Percentiles rank a stretch among this genome's conserved stretches.
Conservation (phyloP, 2,329 filamentous ascomycete genomes). For the Aureobasidium mangrovei region DNA sequence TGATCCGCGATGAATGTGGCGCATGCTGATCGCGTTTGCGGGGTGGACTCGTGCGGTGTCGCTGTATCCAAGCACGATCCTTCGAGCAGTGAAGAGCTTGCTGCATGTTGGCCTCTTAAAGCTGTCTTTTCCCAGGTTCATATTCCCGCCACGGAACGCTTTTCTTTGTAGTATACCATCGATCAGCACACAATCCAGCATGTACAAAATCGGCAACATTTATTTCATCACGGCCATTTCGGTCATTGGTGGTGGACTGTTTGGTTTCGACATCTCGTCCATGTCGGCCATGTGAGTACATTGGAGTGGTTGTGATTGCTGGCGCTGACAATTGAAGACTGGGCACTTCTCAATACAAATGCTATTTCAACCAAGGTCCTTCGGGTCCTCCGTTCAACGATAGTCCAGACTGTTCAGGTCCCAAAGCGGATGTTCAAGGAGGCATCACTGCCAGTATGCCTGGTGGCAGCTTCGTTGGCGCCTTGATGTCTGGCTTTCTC, state of each 20-base stretch:
- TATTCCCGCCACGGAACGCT: too few relatives aligned
- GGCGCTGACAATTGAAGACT: slow-evolving; percentile 30
- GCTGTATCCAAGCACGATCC: background rate
- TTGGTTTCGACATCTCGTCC: slow-evolving; percentile 60
- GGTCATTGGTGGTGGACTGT: slow-evolving; percentile 51
- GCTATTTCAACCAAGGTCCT: slow-evolving; percentile 57
- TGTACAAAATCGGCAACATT: slow-evolving; percentile 44
- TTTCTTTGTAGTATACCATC: too few relatives aligned
- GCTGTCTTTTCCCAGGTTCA: background rate
- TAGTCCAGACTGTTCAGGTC: slow-evolving; percentile 41
- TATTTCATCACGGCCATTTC: slow-evolving; percentile 51
- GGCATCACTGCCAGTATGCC: slow-evolving; percentile 64
- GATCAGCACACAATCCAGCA: background rate
- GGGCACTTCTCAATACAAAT: slow-evolving; percentile 59
- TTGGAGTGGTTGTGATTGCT: background rate
- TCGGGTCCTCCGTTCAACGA: slow-evolving; percentile 23
- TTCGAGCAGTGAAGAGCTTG: background rate
- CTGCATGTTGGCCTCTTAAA: background rate
- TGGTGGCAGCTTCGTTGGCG: slow-evolving; percentile 59
- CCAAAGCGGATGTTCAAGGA: slow-evolving; percentile 49
- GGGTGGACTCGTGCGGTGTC: background rate
- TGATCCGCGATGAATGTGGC: background rate
- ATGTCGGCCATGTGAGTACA: slow-evolving; percentile 46
- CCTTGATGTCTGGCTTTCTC: slow-evolving; percentile 50
- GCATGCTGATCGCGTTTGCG: background rate